phyloP scores from a whole-genome alignment of 2,329 filamentous ascomycete genomes.

The Aspergillus persii region DNA sequence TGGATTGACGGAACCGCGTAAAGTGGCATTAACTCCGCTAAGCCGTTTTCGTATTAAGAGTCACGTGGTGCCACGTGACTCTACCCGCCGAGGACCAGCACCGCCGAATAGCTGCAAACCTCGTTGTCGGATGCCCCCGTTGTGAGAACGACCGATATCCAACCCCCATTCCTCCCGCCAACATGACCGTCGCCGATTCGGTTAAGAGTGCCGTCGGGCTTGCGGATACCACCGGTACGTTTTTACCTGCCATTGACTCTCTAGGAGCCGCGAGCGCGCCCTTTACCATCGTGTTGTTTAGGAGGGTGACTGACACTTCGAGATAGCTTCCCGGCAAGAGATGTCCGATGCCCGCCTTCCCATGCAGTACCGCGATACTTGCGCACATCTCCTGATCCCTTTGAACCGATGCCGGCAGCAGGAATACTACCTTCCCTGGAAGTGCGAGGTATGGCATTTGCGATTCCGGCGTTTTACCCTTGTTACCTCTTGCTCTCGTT shows the following conservation, averaged over 20 bases:
- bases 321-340: constrained; percentile 63
- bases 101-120: constrained; percentile 27
- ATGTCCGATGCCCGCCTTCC: constrained; percentile 91
- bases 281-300: not conserved
- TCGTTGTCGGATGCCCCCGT: constrained; percentile 21
- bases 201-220: constrained; percentile 51
- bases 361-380: constrained; percentile 89
- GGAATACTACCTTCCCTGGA: constrained; percentile 94
- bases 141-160: constrained; percentile 13
- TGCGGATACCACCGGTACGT: constrained; percentile 39
- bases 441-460: constrained; percentile 74
- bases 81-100: constrained; percentile 26
- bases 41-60: constrained; percentile 11
- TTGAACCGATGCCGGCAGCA: constrained; percentile 92
- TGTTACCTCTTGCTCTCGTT: not conserved
- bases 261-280: constrained; percentile 7
- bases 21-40: constrained; percentile 36
- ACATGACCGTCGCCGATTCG: constrained; percentile 49
- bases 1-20: constrained; percentile 31
- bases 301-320: constrained; percentile 11
- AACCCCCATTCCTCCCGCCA: constrained; percentile 17
- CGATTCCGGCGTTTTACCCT: constrained; percentile 1
- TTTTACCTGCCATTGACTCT: constrained; percentile 23
- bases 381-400: constrained; percentile 90
- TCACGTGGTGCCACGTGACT: constrained; percentile 29